Conservation (phyloP, 495 filamentous ascomycete species). For the Penicillium mononematosum region DNA sequence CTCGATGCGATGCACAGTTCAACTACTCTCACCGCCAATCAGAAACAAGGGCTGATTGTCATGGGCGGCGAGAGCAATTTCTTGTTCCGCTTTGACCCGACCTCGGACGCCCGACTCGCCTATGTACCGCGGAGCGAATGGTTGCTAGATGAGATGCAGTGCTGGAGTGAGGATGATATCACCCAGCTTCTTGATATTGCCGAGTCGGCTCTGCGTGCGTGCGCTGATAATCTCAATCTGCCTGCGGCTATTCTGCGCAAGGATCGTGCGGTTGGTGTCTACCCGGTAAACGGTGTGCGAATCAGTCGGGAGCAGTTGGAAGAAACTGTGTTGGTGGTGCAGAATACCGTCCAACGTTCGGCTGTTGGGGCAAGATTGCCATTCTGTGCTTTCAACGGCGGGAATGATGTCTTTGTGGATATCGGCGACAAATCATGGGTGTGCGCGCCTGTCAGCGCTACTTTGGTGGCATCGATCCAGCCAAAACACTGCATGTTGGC, state of each 20-base stretch:
- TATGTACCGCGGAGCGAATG: conserved; percentile 70
- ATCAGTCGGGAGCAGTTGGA: conserved; percentile 88
- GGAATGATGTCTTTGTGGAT: conserved; percentile 96
- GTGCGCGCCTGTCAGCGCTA: conserved; percentile 90
- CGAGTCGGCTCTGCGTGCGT: conserved; percentile 76
- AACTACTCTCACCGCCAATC: conserved; percentile 51
- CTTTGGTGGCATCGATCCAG: conserved; percentile 69
- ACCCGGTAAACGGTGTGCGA: conserved; percentile 52
- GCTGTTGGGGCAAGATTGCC: conserved; percentile 67
- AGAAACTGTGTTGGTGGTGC: conserved; percentile 90
- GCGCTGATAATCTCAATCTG: conserved; percentile 70
- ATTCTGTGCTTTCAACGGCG: conserved; percentile 98
- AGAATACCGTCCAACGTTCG: conserved; percentile 85
- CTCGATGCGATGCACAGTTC: conserved; percentile 76
- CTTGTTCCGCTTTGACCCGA: conserved; percentile 68
- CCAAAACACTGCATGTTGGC: conserved; percentile 77
- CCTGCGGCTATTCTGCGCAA: conserved; percentile 80
- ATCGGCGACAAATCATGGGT: conserved; percentile 97
- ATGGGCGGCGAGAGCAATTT: conserved; percentile 93
- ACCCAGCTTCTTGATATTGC: conserved; percentile 78
- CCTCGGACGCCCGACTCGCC: conserved; percentile 37
- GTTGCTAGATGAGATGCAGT: conserved; percentile 81
- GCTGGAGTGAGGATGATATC: conserved; percentile 82
- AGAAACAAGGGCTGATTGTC: conserved; percentile 77
- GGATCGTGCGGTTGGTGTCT: conserved; percentile 92